Evolutionary conservation across 352 stramenopile genomes (phyloP).

Genomic region (Phytophthora macrochlamydospora): DNA sequence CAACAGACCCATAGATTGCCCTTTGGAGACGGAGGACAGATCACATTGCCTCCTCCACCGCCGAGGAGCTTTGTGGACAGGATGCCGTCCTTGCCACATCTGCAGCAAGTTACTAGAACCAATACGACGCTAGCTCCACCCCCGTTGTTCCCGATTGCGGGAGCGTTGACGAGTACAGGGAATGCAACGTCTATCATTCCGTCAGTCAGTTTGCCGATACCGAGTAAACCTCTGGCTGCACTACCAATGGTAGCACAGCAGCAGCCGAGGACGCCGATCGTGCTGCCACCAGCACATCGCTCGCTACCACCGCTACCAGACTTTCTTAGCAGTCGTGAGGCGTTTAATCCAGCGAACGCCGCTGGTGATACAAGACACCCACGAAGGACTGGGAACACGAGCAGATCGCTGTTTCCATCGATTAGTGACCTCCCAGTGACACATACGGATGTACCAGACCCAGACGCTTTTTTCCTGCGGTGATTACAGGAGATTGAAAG

Average conservation of each 20-base stretch:
- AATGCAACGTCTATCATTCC: conserved; percentile 34
- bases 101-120: conserved; percentile 54
- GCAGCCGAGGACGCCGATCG: conserved; percentile 55
- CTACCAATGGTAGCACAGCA: conserved; percentile 30
- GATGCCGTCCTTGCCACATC: conserved; percentile 51
- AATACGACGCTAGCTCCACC: conserved; percentile 43
- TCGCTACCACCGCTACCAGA: conserved; percentile 63
- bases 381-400: conserved; percentile 20
- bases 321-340: conserved; percentile 68
- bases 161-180: conserved; percentile 9
- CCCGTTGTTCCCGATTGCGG: conserved; percentile 35
- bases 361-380: conserved; percentile 18
- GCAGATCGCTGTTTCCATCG: conserved; percentile 50
- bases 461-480: conserved; percentile 51
- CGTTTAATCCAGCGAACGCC: conserved; percentile 50
- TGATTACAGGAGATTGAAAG: conserved; percentile 17
- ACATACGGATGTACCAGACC: conserved; percentile 45
- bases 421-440: conserved; percentile 44
- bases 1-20: conserved; percentile 29
- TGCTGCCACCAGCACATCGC: conserved; percentile 52
- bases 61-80: conserved; percentile 35
- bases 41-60: conserved; percentile 41
- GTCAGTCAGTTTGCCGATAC: conserved; percentile 35
- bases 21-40: conserved; percentile 36
- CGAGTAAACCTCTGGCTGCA: conserved; percentile 27